A percentile compares a stretch with the other conserved stretches of the same genome.
Conservation (phyloP, 306 rosid genomes). For the Argentina anserina region DNA sequence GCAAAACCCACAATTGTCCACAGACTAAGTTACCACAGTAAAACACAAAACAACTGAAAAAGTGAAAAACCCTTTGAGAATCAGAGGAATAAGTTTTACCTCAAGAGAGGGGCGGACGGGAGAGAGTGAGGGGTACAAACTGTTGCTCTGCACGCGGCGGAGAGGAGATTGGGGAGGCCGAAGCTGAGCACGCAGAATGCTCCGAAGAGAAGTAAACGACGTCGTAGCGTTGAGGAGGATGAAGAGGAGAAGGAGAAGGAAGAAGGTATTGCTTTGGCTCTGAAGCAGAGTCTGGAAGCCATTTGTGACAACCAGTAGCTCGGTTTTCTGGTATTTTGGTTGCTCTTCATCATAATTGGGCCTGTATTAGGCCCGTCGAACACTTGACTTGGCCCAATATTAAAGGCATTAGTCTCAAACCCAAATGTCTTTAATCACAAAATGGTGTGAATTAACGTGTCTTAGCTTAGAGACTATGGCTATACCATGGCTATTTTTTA, state of each 20-base stretch:
- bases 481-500: not conserved
- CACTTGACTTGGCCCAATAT: slow-evolving; percentile 10
- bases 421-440: not conserved
- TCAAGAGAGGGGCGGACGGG: slow-evolving; percentile 34
- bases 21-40: not conserved
- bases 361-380: not conserved
- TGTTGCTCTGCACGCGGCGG: slow-evolving; percentile 51
- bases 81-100: slow-evolving; percentile 26
- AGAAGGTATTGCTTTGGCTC: slow-evolving; percentile 14
- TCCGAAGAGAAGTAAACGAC: slow-evolving; percentile 76
- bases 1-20: slow-evolving; percentile 4
- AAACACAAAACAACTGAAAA: not conserved
- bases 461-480: not conserved
- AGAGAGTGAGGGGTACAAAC: slow-evolving; percentile 48
- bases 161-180: slow-evolving; percentile 58
- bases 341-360: slow-evolving; percentile 21
- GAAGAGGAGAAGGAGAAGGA: slow-evolving; percentile 31
- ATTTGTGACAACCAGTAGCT: slow-evolving; percentile 18
- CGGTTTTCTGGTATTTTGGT: not conserved
- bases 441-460: not conserved
- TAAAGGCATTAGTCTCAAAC: not conserved
- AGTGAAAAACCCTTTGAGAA: not conserved
- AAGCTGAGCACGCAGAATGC: slow-evolving; percentile 69
- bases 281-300: slow-evolving; percentile 47
- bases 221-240: slow-evolving; percentile 45